Evolutionary conservation across 2,329 filamentous ascomycete species (phyloP).

Genomic region (Colletotrichum zoysiae): DNA sequence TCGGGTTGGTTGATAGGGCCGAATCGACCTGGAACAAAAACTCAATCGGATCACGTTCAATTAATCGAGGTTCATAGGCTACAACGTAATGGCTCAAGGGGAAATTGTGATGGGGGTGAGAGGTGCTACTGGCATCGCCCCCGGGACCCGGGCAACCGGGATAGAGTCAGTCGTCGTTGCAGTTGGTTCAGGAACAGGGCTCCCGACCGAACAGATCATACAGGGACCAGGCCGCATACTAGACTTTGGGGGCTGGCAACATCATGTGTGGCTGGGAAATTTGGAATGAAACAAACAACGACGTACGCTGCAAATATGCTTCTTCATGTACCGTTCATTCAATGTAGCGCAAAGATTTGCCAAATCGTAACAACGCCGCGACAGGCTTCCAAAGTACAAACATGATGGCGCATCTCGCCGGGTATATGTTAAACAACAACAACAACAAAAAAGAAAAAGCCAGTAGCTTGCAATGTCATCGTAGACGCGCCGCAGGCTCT

Average conservation of each 20-base stretch:
- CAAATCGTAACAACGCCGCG: not conserved
- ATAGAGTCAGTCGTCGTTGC: slow-evolving; percentile 25
- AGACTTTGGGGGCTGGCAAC: not conserved
- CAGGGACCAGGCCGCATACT: slow-evolving; percentile 16
- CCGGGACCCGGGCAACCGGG: not conserved
- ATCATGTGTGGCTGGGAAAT: not conserved
- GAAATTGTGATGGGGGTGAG: not conserved
- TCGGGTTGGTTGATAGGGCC: not conserved
- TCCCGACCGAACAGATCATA: not conserved
- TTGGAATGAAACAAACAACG: not conserved
- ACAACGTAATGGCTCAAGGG: not conserved
- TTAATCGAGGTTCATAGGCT: not conserved
- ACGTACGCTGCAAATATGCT: not conserved
- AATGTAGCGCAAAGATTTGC: not conserved
- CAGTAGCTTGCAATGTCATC: slow-evolving; percentile 29
- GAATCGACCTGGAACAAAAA: not conserved
- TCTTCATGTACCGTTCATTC: slow-evolving; percentile 39
- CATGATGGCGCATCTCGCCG: slow-evolving; percentile 41
- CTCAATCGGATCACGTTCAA: not conserved
- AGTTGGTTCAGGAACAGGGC: slow-evolving; percentile 18
- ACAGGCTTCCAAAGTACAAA: slow-evolving; percentile 3
- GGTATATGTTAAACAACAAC: slow-evolving; percentile 41
- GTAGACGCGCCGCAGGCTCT: not conserved
- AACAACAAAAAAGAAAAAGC: too few relatives aligned
- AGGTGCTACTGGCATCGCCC: not conserved